phyloP scores from a whole-genome alignment of 208 protist genomes.

The Leishmania guyanensis region DNA sequence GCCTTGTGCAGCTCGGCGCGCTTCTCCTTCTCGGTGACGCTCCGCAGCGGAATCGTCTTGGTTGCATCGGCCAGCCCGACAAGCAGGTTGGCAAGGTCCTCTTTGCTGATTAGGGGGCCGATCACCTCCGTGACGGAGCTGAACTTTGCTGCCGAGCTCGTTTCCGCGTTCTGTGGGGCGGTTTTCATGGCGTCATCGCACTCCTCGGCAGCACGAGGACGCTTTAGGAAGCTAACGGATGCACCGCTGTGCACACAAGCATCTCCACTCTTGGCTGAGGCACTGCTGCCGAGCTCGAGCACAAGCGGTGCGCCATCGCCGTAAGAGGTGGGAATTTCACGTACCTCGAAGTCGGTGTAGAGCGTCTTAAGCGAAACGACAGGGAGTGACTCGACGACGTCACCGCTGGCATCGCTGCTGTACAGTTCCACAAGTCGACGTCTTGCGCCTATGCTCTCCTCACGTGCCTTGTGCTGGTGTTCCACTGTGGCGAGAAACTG shows the following conservation, averaged over 20 bases:
- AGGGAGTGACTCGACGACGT: constrained; percentile 13
- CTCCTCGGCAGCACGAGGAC: constrained; percentile 7
- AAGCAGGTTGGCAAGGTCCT: constrained; percentile 57
- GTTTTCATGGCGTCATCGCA: neutral
- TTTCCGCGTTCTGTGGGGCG: neutral
- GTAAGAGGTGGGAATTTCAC: constrained; percentile 73
- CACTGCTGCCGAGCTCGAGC: constrained; percentile 42
- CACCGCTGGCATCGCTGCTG: constrained; percentile 13
- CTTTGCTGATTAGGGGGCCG: constrained; percentile 31
- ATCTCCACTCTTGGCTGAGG: neutral
- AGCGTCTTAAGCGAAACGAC: constrained; percentile 79
- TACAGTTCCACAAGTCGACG: constrained; percentile 50
- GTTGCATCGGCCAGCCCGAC: constrained; percentile 30
- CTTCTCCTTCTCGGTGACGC: constrained; percentile 60
- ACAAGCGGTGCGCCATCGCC: constrained; percentile 59
- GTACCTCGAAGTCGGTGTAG: constrained; percentile 90
- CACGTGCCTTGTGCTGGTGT: constrained; percentile 32
- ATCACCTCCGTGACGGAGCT: constrained; percentile 27
- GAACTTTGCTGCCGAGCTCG: neutral
- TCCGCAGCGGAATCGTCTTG: constrained; percentile 33
- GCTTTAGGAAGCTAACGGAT: constrained; percentile 3
- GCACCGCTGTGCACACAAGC: neutral
- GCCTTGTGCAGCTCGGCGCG: constrained; percentile 61
- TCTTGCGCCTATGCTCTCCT: constrained; percentile 63
- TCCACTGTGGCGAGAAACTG: constrained; percentile 13